Base-by-base conservation (phyloP, 768 basidiomycete genomes). In the Lanmaoa rubissima region DNA sequence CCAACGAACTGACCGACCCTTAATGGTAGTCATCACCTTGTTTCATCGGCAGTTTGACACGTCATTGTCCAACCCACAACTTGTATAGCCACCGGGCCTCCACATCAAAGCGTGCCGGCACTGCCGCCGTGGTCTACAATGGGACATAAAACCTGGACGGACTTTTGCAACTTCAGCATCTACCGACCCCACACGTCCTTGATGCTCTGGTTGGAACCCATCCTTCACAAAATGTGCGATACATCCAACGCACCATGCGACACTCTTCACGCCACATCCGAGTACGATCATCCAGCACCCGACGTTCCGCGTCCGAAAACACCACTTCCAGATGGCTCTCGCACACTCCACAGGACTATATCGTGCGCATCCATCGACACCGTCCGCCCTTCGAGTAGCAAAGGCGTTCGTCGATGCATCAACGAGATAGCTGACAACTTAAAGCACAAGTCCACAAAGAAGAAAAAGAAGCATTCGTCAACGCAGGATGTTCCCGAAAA, bases 311-410 rank as follows among this genome's bases (percentile, higher is more conserved):
- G 52, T 24, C 42, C 59, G 10, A 17, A 11, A 32, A 59, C 61
- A 24, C 54, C 54, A 17, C 31, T 39, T 32, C 48, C 54, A 9
- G 49, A 49, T n/a, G 34, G 0, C 35, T 31, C 55, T 39, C 59
- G 43, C 28, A 49, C 58, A 1, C 50, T 67, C 5, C 61, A 46
- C n/a, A 63, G 68, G 50, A 64, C 59, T 0, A n/a, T 31, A 11
- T 70, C 68, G 8, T 41, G 12, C 38, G 53, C 59, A 13, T 69
- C 64, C 17, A 34, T 68, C 38, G 56, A 61, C 8, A 68, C 65
- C 0, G 13, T 61, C 19, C 42, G 52, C n/a, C 53, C 58, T 17
- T 14, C 55, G 17, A 45, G 16, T 5, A 31, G 7, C 9, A 60
- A 52, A 45, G 55, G 59, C 12, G 6, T 65, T 26, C 61, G 64